Evolutionary conservation across 495 filamentous ascomycete genomes (phyloP).

Genomic region (Aspergillus affinis): DNA sequence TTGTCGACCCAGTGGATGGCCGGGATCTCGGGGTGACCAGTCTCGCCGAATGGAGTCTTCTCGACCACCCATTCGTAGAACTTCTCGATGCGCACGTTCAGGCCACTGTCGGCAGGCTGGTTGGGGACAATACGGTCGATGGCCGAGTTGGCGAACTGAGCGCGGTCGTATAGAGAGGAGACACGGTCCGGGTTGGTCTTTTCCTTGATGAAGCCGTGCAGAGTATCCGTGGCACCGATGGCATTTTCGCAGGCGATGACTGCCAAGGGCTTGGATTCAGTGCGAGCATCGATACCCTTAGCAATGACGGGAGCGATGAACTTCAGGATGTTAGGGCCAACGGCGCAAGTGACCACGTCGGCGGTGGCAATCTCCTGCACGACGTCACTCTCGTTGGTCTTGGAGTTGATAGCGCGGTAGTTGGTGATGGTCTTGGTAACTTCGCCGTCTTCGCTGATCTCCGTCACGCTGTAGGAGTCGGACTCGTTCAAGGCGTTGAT

Average conservation of each 20-base stretch:
- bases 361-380: slow-evolving; percentile 82
- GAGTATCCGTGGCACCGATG: slow-evolving; percentile 84
- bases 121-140: slow-evolving; percentile 96
- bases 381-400: slow-evolving; percentile 74
- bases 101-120: slow-evolving; percentile 71
- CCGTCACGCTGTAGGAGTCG: slow-evolving; percentile 82
- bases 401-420: slow-evolving; percentile 94
- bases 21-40: slow-evolving; percentile 68
- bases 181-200: slow-evolving; percentile 62
- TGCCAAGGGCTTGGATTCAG: slow-evolving; percentile 68
- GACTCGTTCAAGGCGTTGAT: slow-evolving; percentile 74
- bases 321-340: slow-evolving; percentile 92
- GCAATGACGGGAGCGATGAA: slow-evolving; percentile 93
- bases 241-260: slow-evolving; percentile 98
- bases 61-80: slow-evolving; percentile 99
- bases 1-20: slow-evolving; percentile 92
- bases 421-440: slow-evolving; percentile 80
- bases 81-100: slow-evolving; percentile 93
- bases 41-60: slow-evolving; percentile 68
- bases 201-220: slow-evolving; percentile 77
- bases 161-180: slow-evolving; percentile 59
- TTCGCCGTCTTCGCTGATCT: slow-evolving; percentile 85
- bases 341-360: slow-evolving; percentile 91
- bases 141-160: slow-evolving; percentile 90
- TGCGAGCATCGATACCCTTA: slow-evolving; percentile 80